Evolutionary conservation across 768 basidiomycete genomes (phyloP).

Genomic region (Leucocoprinus sp.): DNA sequence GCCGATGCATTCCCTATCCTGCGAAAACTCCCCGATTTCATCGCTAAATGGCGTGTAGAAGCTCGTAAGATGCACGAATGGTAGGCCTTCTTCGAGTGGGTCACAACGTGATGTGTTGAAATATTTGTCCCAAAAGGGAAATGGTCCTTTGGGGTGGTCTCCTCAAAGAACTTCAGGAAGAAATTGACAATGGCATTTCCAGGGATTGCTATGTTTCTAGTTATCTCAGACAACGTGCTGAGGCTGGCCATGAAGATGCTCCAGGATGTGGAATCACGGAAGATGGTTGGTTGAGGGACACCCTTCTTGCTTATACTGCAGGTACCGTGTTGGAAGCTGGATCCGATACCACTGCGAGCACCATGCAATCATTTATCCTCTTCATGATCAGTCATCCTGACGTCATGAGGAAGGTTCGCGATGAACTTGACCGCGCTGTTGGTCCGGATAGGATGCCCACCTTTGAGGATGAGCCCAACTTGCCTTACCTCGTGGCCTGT

Average conservation of each 20-base stretch:
- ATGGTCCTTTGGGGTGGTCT: constrained; percentile 21
- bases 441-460: constrained; percentile 21
- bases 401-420: constrained; percentile 17
- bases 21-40: constrained; percentile 19
- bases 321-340: constrained; percentile 23
- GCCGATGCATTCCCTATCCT: constrained; percentile 21
- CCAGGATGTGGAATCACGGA: constrained; percentile 20
- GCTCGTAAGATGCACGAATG: constrained; percentile 20
- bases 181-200: constrained; percentile 16
- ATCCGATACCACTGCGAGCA: constrained; percentile 21
- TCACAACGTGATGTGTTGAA: not conserved
- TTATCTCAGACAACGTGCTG: constrained; percentile 18
- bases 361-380: constrained; percentile 20
- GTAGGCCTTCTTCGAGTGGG: constrained; percentile 8
- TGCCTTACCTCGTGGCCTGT: constrained; percentile 20
- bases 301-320: constrained; percentile 21
- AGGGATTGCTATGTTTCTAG: constrained; percentile 16
- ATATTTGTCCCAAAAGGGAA: constrained; percentile 14
- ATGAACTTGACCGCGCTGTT: constrained; percentile 22
- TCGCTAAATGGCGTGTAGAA: constrained; percentile 20
- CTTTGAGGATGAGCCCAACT: constrained; percentile 17
- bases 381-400: constrained; percentile 22
- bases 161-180: constrained; percentile 17
- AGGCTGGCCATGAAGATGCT: constrained; percentile 16
- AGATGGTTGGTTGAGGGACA: constrained; percentile 23